Conservation (phyloP, 1,284 basidiomycete genomes). For the Irpex lacteus region DNA sequence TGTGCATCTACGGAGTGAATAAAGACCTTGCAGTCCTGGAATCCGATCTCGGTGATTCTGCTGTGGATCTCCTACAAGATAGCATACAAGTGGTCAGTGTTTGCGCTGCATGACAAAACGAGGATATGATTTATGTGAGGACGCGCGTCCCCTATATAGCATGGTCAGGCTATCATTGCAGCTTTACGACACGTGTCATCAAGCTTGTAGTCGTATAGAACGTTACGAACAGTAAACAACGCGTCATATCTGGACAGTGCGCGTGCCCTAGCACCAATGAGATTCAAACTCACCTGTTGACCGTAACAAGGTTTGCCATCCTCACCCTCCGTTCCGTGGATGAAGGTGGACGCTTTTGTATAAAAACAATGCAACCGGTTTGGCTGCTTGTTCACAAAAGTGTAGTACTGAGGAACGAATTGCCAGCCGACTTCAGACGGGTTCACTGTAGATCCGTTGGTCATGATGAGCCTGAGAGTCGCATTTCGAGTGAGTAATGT, state of each 20-base stretch:
- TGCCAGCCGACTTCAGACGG: slow-evolving; percentile 95
- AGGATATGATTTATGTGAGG: neutral
- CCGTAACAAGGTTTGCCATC: slow-evolving; percentile 86
- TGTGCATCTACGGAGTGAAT: slow-evolving; percentile 95
- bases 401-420: slow-evolving; percentile 96
- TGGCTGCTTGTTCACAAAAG: slow-evolving; percentile 97
- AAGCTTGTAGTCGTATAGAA: neutral
- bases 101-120: neutral
- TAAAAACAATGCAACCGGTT: slow-evolving; percentile 98
- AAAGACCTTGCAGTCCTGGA: slow-evolving; percentile 97
- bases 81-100: slow-evolving; percentile 9
- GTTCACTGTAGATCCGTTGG: slow-evolving; percentile 52
- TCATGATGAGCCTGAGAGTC: slow-evolving; percentile 29
- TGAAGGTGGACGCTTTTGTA: slow-evolving; percentile 96
- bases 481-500: neutral
- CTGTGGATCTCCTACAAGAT: slow-evolving; percentile 88
- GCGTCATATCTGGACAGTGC: neutral
- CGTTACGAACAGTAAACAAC: neutral
- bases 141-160: slow-evolving; percentile 7
- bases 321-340: slow-evolving; percentile 95
- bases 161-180: neutral
- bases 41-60: slow-evolving; percentile 91
- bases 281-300: slow-evolving; percentile 69
- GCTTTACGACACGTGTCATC: neutral
- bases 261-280: slow-evolving; percentile 17